phyloP scores from a whole-genome alignment of 306 rosid genomes.

The Vigna hirtella region DNA sequence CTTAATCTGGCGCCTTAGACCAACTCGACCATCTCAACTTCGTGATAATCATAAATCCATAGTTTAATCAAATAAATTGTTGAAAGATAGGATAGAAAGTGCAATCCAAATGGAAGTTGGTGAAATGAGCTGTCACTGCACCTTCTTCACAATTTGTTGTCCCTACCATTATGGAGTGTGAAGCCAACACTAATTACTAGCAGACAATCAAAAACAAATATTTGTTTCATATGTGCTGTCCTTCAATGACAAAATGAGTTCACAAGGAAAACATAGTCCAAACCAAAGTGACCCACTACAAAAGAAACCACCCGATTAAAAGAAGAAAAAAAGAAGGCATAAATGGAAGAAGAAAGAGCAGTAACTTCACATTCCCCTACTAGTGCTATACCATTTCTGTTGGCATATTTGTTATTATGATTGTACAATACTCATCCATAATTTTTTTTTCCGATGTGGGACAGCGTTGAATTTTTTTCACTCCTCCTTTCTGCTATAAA shows the following conservation, averaged over 20 bases:
- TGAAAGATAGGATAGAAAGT: no score
- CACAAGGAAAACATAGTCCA: not conserved
- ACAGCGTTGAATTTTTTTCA: not conserved
- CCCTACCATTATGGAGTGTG: conserved; percentile 40
- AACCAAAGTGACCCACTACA: not conserved
- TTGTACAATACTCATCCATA: not conserved
- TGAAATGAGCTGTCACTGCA: not conserved
- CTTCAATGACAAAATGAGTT: conserved; percentile 31
- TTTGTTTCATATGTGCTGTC: conserved; percentile 30
- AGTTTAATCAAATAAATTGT: no score
- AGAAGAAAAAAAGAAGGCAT: not conserved
- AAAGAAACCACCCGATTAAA: conserved; percentile 23
- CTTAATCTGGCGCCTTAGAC: conserved; percentile 60
- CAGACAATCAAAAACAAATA: conserved; percentile 36
- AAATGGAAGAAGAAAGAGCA: not conserved
- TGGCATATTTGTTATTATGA: not conserved
- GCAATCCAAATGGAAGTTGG: no score
- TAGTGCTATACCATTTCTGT: conserved; percentile 6
- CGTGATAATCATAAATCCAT: rapidly evolving
- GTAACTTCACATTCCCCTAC: not conserved
- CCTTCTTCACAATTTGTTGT: conserved; percentile 10
- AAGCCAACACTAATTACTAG: not conserved
- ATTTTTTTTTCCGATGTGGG: not conserved
- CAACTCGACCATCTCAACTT: conserved; percentile 64
- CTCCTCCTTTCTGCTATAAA: not conserved